Base-by-base conservation (phyloP, 495 filamentous ascomycete genomes). In the Penicillium samsonianum region DNA sequence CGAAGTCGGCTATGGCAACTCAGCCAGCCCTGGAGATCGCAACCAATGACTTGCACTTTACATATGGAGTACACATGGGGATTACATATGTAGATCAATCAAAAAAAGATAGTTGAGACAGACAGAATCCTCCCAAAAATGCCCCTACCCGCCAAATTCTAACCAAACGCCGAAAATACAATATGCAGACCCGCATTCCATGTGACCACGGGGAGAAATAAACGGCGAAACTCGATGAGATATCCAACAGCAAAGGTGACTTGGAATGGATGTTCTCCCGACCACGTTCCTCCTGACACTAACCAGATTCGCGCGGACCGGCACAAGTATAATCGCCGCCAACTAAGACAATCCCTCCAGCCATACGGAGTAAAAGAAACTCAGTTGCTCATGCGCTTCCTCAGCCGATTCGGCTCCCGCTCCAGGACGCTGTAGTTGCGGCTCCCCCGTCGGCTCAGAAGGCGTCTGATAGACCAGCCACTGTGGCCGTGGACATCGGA, bases 361-460 rank as follows among this genome's bases (percentile, higher is more conserved):
- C 41, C 10, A 20, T 43, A 8, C n/a, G n/a, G n/a, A n/a, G n/a
- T n/a, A 11, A 20, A 23, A 30, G 45, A 31, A 14, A n/a, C 23
- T 64, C 45, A 67, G 45, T 62, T 49, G 48, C 65, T 68, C 46
- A 58, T 63, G 44, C 75, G 70, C 66, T 73, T 74, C 59, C 78
- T 57, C 58, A 76, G 60, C 38, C 76, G 67, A 62, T 78, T 78
- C 50, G 76, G 72, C 61, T 78, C 71, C 61, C 73, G 63, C 49
- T 79, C 76, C 43, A 79, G 58, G 19, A 76, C 65, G 11, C 67
- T 64, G 69, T 79, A 79, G 48, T 69, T 65, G 44, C 68, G 65
- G 55, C 69, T 77, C 43, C 68, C 59, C 50, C 70, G 70, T 41
- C 72, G 65, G 42, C 67, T 70, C 42, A 79, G 59, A n/a, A 78